A percentile compares a stretch with the other conserved stretches of the same genome.
Evolutionary conservation across 768 basidiomycete genomes (phyloP).

Genomic region (Tricholoma hemisulphureum): DNA sequence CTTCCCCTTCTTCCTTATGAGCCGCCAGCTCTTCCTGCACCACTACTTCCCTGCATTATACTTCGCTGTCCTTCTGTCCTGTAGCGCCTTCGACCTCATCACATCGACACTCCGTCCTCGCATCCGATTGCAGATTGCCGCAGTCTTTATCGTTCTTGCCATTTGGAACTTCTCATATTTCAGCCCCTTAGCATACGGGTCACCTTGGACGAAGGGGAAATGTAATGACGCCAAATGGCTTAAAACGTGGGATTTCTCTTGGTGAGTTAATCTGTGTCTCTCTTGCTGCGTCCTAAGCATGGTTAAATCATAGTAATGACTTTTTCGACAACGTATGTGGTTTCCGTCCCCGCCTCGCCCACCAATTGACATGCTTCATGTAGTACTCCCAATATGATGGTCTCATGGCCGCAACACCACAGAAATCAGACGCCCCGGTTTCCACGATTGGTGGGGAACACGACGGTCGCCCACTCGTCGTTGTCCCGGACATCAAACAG

Average conservation of each 20-base stretch:
- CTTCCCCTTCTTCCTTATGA: slow-evolving; percentile 96
- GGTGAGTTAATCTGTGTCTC: slow-evolving; percentile 42
- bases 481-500: slow-evolving; percentile 36
- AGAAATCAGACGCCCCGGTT: slow-evolving; percentile 35
- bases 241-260: slow-evolving; percentile 95
- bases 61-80: slow-evolving; percentile 79
- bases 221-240: slow-evolving; percentile 82
- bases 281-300: neutral
- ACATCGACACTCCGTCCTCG: slow-evolving; percentile 78
- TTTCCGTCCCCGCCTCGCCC: neutral
- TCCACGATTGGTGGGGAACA: slow-evolving; percentile 52
- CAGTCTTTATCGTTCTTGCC: slow-evolving; percentile 66
- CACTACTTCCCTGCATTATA: slow-evolving; percentile 99
- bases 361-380: slow-evolving; percentile 2
- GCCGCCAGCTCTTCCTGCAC: slow-evolving; percentile 94
- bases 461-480: slow-evolving; percentile 53
- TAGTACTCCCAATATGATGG: slow-evolving; percentile 59
- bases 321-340: slow-evolving; percentile 62
- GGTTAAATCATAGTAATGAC: slow-evolving; percentile 50
- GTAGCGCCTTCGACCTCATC: slow-evolving; percentile 78
- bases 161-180: slow-evolving; percentile 78
- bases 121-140: slow-evolving; percentile 78
- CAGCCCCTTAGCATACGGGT: slow-evolving; percentile 82
- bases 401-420: slow-evolving; percentile 35
- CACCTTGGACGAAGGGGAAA: slow-evolving; percentile 78